A percentile compares a stretch with the other conserved stretches of the same genome.
phyloP scores from a whole-genome alignment of 2,329 filamentous ascomycete genomes.

The Trichophyton equinum region DNA sequence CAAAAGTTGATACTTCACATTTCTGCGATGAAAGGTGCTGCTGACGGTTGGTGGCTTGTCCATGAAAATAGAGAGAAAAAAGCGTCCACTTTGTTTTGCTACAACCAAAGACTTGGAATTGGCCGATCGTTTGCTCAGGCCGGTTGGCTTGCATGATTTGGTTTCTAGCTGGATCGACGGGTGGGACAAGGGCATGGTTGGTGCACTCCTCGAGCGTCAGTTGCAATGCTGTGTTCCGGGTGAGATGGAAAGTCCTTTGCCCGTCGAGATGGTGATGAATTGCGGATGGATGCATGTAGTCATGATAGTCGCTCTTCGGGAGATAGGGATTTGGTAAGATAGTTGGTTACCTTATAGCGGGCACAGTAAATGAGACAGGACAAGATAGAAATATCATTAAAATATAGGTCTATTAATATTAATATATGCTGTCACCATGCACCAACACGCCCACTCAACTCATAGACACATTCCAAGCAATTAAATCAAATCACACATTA shows the following conservation, averaged over 20 bases:
- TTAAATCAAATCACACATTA: not conserved
- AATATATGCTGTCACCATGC: slow-evolving; percentile 1
- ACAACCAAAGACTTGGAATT: not conserved
- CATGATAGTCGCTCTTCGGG: not conserved
- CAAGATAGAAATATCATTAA: not conserved
- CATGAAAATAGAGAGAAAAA: not conserved
- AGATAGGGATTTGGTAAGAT: not conserved
- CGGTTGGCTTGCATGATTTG: not conserved
- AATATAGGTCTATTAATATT: slow-evolving; percentile 3
- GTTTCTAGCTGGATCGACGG: not conserved
- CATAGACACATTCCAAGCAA: slow-evolving; percentile 1
- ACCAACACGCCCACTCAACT: slow-evolving; percentile 2
- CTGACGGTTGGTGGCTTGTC: not conserved
- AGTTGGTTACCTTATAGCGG: not conserved
- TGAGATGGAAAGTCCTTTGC: not conserved
- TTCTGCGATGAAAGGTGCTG: not conserved
- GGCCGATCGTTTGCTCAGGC: not conserved
- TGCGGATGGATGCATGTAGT: not conserved
- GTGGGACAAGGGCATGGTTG: not conserved
- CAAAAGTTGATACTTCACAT: not conserved
- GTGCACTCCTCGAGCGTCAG: not conserved
- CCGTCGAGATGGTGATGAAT: not conserved
- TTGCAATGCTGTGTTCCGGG: not conserved
- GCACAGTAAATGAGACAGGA: not conserved
- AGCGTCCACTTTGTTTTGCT: not conserved